Conservation (phyloP, 441 rosid species). For the Breynia disticha region DNA sequence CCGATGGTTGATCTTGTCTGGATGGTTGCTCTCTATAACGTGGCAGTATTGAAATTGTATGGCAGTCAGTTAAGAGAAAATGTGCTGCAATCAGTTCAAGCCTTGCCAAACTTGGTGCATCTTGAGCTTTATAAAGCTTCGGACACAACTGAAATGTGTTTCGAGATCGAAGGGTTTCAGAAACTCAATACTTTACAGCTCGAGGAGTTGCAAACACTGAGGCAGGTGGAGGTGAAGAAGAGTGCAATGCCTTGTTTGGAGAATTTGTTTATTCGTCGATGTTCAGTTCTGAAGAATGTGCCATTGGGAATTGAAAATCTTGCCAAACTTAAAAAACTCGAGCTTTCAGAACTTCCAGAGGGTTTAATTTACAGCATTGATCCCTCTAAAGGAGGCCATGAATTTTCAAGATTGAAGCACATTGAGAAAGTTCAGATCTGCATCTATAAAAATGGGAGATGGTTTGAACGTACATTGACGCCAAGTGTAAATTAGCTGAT, state of each 20-base stretch:
- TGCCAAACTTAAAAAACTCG: constrained; percentile 8
- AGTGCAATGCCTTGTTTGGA: constrained; percentile 13
- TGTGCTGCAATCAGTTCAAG: constrained; percentile 9
- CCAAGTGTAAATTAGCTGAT: too few relatives aligned
- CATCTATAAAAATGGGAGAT: too few relatives aligned
- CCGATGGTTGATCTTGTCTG: constrained; percentile 13
- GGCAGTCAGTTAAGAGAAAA: constrained; percentile 6
- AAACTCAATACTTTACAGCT: constrained; percentile 9
- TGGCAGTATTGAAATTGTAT: constrained; percentile 2
- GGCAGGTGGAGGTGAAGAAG: constrained; percentile 6
- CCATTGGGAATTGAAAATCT: constrained; percentile 16
- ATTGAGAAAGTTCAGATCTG: constrained; percentile 9
- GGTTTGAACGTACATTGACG: too few relatives aligned
- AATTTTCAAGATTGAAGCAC: constrained; percentile 11
- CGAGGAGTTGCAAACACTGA: background rate
- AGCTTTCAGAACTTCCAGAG: constrained; percentile 9
- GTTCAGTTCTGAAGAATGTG: constrained; percentile 9
- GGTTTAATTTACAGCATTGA: constrained; percentile 5
- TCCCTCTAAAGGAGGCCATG: constrained; percentile 6
- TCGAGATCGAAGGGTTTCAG: constrained; percentile 7
- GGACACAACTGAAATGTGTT: constrained; percentile 2
- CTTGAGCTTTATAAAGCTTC: constrained; percentile 6
- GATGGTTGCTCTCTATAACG: constrained; percentile 10
- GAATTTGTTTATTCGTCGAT: background rate
- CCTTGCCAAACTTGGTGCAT: constrained; percentile 8